These are phyloP conservation scores for Diatrype stigma DNA, from an alignment of 2,329 filamentous ascomycete genomes.

Conservation along the genomic window DNA sequence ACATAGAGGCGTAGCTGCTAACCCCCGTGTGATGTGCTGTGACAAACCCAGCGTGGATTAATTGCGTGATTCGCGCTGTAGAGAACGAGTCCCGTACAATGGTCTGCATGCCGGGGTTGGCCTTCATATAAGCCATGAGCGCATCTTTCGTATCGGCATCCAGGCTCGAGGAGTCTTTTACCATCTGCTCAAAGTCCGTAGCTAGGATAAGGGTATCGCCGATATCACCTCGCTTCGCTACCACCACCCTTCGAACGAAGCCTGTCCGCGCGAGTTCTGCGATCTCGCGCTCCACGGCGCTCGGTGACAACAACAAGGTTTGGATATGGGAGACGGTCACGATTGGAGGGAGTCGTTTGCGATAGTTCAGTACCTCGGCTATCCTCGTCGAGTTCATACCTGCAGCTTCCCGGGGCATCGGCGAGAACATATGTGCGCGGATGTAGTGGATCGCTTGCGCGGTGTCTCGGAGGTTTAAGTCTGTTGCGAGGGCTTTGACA, in stretches of 20 bases:
- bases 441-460: conserved; percentile 63
- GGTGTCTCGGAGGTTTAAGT: conserved; percentile 56
- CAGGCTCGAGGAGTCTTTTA: conserved; percentile 33
- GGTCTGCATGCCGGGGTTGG: conserved; percentile 43
- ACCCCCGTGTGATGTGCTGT: conserved; percentile 42
- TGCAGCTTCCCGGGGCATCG: conserved; percentile 51
- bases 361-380: conserved; percentile 59
- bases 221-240: conserved; percentile 56
- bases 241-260: conserved; percentile 55
- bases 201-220: conserved; percentile 63
- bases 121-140: conserved; percentile 48
- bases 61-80: conserved; percentile 32
- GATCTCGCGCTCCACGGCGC: conserved; percentile 63
- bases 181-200: conserved; percentile 49
- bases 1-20: conserved; percentile 27
- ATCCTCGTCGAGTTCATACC: conserved; percentile 63
- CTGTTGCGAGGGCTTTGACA: conserved; percentile 48
- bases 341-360: conserved; percentile 56
- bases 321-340: conserved; percentile 64
- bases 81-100: conserved; percentile 29
- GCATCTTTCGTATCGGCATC: conserved; percentile 41
- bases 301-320: conserved; percentile 58
- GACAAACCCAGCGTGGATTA: conserved; percentile 65
- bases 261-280: conserved; percentile 56
- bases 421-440: conserved; percentile 58